A percentile compares a stretch with the other conserved stretches of the same genome.
phyloP scores from a whole-genome alignment of 179 eudicot species.

The Carnegiea gigantea region DNA sequence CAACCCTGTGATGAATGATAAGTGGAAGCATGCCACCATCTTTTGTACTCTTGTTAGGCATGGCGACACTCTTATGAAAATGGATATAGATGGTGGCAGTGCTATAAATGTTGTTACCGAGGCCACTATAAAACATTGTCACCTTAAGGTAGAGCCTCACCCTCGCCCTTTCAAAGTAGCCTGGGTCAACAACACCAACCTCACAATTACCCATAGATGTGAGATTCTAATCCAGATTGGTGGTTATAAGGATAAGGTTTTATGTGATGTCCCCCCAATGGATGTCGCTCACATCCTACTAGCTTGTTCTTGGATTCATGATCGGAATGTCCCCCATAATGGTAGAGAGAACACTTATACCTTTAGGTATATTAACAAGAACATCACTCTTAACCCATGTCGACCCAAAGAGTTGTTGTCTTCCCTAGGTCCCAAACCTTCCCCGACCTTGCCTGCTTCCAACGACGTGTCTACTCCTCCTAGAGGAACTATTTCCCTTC shows the following conservation, averaged over 20 bases:
- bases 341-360: background rate
- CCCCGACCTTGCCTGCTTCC: background rate
- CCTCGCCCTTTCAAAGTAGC: background rate
- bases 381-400: background rate
- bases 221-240: background rate
- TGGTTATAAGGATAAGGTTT: background rate
- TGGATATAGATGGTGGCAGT: slow-evolving; percentile 1
- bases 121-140: background rate
- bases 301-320: background rate
- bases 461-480: background rate
- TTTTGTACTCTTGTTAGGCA: background rate
- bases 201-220: background rate
- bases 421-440: background rate
- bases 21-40: background rate
- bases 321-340: background rate
- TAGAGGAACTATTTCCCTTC: background rate
- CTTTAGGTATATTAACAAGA: background rate
- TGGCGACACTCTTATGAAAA: background rate
- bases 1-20: background rate
- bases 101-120: background rate
- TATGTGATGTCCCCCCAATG: background rate
- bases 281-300: background rate
- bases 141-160: background rate
- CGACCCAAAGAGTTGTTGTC: background rate
- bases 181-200: background rate